phyloP scores from a whole-genome alignment of 164 flowering plant genomes.

The Warburgia ugandensis region DNA sequence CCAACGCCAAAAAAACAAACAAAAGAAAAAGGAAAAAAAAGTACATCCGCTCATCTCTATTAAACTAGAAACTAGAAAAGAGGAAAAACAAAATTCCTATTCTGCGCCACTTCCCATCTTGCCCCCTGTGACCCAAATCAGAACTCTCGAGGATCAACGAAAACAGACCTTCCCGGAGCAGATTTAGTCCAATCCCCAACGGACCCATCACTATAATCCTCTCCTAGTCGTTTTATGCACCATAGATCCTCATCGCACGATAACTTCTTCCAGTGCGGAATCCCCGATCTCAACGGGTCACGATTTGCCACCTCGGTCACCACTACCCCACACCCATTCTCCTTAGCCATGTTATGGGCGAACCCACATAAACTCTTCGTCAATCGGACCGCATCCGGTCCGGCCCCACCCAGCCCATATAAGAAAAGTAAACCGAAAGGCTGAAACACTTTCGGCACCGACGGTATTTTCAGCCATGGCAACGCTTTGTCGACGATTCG shows the following conservation, averaged over 20 bases:
- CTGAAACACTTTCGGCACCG: conserved; percentile 69
- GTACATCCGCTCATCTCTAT: no score
- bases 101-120: no score
- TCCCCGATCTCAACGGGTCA: conserved; percentile 64
- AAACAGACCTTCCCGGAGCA: conserved; percentile 61
- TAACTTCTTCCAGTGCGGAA: conserved; percentile 82
- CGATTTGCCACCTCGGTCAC: conserved; percentile 69
- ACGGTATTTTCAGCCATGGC: conserved; percentile 70
- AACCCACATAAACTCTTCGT: conserved; percentile 45
- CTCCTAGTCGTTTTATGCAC: conserved; percentile 86
- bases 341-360: conserved; percentile 84
- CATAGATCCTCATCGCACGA: conserved; percentile 86
- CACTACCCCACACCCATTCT: conserved; percentile 64
- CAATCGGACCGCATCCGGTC: conserved; percentile 40
- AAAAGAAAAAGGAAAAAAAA: no score
- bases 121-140: no score
- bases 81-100: no score
- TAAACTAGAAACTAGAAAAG: no score
- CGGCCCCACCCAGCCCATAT: conserved; percentile 87
- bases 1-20: no score
- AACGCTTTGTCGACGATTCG: conserved; percentile 59
- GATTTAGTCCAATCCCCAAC: conserved; percentile 98
- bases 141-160: conserved; percentile 91
- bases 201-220: conserved; percentile 73
- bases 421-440: conserved; percentile 88